Conservation (phyloP, 345 rosid species). For the Eucalyptus caleyi region DNA sequence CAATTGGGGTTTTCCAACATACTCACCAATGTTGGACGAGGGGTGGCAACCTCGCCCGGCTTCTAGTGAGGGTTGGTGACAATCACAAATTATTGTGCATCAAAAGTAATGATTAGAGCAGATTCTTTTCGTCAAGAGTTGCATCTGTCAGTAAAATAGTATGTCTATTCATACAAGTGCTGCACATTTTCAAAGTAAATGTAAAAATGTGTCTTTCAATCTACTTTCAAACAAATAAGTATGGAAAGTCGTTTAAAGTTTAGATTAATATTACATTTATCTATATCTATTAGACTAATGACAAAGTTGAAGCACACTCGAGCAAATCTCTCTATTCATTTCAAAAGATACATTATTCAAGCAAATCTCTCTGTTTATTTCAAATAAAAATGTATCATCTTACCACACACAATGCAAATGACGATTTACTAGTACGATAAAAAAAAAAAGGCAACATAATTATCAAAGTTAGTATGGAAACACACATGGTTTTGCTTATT, state of each 20-base stretch:
- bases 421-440: not conserved
- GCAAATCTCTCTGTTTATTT: too few relatives aligned
- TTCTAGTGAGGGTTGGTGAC: not conserved
- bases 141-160: not conserved
- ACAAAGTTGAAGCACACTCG: not conserved
- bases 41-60: not conserved
- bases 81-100: not conserved
- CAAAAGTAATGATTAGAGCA: accelerated
- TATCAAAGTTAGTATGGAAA: not conserved
- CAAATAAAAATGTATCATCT: not conserved
- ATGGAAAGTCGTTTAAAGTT: not conserved
- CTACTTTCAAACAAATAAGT: not conserved
- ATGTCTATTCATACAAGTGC: not conserved
- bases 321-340: not conserved
- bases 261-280: not conserved
- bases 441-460: not conserved
- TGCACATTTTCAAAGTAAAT: not conserved
- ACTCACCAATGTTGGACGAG: not conserved
- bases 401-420: accelerated
- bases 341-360: not conserved
- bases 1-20: not conserved
- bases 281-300: not conserved
- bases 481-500: not conserved
- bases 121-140: not conserved
- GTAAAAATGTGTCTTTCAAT: not conserved